phyloP scores from a whole-genome alignment of 2,329 filamentous ascomycete genomes.

The Clarireedia sp. region DNA sequence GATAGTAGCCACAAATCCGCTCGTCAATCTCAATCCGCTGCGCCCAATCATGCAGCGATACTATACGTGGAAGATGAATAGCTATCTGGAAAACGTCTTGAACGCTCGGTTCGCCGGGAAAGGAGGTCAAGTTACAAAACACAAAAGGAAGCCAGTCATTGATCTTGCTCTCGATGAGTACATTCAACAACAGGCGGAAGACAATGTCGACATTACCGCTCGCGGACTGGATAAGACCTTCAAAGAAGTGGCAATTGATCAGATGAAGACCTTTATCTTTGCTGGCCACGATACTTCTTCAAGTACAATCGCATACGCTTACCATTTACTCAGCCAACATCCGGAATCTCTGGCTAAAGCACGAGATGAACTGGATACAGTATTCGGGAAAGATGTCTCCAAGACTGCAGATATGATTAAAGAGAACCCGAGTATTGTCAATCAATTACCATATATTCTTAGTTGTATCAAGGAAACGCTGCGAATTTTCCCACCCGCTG shows the following conservation, averaged over 20 bases:
- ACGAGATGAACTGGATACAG: slow-evolving; percentile 19
- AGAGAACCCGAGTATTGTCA: slow-evolving; percentile 14
- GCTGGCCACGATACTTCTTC: slow-evolving; percentile 22
- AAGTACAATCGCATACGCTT: slow-evolving; percentile 16
- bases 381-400: slow-evolving; percentile 18
- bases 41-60: slow-evolving; percentile 16
- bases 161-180: slow-evolving; percentile 19
- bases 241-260: slow-evolving; percentile 14
- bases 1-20: slow-evolving; percentile 13
- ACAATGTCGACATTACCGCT: background rate
- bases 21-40: slow-evolving; percentile 14
- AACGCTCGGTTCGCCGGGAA: slow-evolving; percentile 16
- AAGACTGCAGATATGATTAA: slow-evolving; percentile 8
- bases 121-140: background rate
- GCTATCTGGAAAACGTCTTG: slow-evolving; percentile 18
- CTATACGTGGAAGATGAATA: slow-evolving; percentile 20
- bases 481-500: slow-evolving; percentile 18
- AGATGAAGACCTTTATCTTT: slow-evolving; percentile 19
- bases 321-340: slow-evolving; percentile 17
- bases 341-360: slow-evolving; percentile 15
- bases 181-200: slow-evolving; percentile 10
- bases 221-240: slow-evolving; percentile 14
- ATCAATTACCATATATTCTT: slow-evolving; percentile 17
- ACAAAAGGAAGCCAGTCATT: slow-evolving; percentile 15
- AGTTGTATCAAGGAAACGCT: slow-evolving; percentile 22